phyloP scores from a whole-genome alignment of 2,329 filamentous ascomycete species.

The Penicillium sp. region DNA sequence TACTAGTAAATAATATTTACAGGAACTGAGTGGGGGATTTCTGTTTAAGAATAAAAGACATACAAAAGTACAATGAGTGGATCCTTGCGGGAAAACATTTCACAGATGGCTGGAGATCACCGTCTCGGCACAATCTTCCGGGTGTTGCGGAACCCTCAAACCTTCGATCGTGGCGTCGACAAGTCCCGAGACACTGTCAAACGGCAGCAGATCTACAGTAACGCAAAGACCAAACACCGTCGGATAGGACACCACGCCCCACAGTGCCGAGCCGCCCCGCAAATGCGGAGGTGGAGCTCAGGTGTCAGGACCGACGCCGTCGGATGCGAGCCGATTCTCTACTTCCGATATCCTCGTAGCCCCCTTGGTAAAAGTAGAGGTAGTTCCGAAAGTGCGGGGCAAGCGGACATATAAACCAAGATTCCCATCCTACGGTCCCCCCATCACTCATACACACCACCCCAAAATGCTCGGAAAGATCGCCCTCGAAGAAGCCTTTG shows the following conservation, averaged over 20 bases:
- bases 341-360: neutral
- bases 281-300: conserved; percentile 1
- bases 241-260: neutral
- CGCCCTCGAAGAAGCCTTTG: conserved; percentile 62
- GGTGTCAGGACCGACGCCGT: neutral
- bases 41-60: too few relatives aligned
- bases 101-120: too few relatives aligned
- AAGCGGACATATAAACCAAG: neutral
- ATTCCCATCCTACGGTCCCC: neutral
- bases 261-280: conserved; percentile 2
- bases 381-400: neutral
- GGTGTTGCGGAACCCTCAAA: neutral
- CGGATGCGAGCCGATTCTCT: neutral
- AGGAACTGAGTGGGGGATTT: too few relatives aligned
- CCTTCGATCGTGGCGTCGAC: neutral
- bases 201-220: too few relatives aligned
- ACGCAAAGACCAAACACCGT: neutral
- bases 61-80: too few relatives aligned
- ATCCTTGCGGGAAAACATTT: too few relatives aligned
- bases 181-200: neutral
- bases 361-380: too few relatives aligned
- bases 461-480: conserved; percentile 58
- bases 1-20: too few relatives aligned
- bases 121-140: neutral
- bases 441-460: neutral